phyloP scores from a whole-genome alignment of 768 basidiomycete species.

The Amyloporia xantha region DNA sequence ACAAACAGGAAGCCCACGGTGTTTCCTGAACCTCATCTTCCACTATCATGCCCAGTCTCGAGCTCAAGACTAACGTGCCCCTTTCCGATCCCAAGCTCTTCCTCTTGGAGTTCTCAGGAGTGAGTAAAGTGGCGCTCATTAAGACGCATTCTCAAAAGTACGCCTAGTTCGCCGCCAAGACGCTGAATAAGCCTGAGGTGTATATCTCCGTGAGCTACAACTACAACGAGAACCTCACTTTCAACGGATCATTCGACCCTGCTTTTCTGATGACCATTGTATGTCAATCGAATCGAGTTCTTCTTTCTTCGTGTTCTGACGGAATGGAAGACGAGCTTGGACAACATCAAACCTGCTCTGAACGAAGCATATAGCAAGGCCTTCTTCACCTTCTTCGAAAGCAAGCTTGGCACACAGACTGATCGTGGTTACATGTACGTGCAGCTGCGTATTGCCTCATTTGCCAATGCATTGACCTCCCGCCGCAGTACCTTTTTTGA shows the following conservation, averaged over 20 bases:
- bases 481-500: slow-evolving; percentile 39
- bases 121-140: slow-evolving; percentile 15
- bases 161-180: slow-evolving; percentile 46
- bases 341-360: slow-evolving; percentile 40
- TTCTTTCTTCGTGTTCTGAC: neutral
- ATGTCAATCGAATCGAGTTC: no score
- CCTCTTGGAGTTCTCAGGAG: slow-evolving; percentile 52
- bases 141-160: neutral
- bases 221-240: slow-evolving; percentile 56
- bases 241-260: slow-evolving; percentile 58
- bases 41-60: slow-evolving; percentile 31
- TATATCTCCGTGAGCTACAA: slow-evolving; percentile 49
- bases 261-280: slow-evolving; percentile 56
- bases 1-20: no score
- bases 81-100: slow-evolving; percentile 31
- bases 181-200: slow-evolving; percentile 46
- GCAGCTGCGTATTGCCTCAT: no score
- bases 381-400: slow-evolving; percentile 48
- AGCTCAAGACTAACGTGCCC: slow-evolving; percentile 34
- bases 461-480: neutral
- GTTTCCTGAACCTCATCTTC: neutral
- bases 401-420: slow-evolving; percentile 42
- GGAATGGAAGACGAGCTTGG: slow-evolving; percentile 45
- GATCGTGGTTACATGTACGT: slow-evolving; percentile 58
- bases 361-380: slow-evolving; percentile 50